phyloP scores from a whole-genome alignment of 257 asterid genomes.

The Nemophila menziesii region DNA sequence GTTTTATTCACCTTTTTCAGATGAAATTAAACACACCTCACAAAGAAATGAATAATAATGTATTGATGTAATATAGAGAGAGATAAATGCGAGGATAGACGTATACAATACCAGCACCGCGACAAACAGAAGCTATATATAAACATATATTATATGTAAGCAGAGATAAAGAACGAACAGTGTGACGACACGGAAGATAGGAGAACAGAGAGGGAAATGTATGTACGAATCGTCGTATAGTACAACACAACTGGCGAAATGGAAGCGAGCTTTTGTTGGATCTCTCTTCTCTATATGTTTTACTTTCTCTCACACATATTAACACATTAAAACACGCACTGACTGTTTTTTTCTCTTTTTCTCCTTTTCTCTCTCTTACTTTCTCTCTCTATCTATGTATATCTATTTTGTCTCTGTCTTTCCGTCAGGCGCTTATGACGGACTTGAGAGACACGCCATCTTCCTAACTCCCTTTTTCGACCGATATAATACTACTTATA shows the following conservation, averaged over 20 bases:
- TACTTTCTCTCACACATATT: slow-evolving; percentile 4
- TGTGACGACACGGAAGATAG: not conserved
- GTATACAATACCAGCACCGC: not conserved
- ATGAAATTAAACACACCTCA: not conserved
- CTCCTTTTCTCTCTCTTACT: slow-evolving; percentile 7
- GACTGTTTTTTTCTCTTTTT: not conserved
- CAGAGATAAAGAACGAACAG: not conserved
- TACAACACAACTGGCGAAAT: not conserved
- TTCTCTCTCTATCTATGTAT: slow-evolving; percentile 13
- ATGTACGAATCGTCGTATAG: too few species aligned
- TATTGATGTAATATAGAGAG: too few species aligned
- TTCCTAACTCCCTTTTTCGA: slow-evolving; percentile 2
- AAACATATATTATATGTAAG: not conserved
- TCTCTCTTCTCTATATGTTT: not conserved
- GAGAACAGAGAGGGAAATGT: not conserved
- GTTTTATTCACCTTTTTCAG: not conserved
- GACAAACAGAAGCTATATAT: not conserved
- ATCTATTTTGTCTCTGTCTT: slow-evolving; percentile 14
- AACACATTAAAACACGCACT: not conserved
- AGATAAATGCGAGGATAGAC: not conserved
- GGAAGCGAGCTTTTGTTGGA: slow-evolving; percentile 1
- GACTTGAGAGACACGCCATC: slow-evolving; percentile 65
- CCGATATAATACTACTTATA: not conserved
- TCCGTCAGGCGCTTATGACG: slow-evolving; percentile 54
- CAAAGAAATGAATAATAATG: not conserved